These are phyloP conservation scores for Smittium culicis DNA, from an alignment of 371 early-diverging fungal genomes.

Conservation along the genomic window DNA sequence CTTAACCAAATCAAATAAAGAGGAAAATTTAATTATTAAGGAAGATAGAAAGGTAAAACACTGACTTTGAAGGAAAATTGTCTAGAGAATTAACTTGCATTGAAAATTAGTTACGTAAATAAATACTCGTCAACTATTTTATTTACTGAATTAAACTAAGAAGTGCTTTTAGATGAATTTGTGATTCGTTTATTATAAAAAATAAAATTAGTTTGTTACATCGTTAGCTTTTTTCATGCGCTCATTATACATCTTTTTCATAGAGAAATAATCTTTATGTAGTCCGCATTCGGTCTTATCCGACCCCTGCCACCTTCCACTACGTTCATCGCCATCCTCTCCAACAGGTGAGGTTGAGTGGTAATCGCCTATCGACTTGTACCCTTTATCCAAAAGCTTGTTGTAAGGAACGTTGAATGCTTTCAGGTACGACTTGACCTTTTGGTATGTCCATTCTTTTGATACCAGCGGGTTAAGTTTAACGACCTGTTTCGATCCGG, in stretches of 20 bases:
- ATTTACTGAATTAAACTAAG: too few species aligned
- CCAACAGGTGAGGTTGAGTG: conserved; percentile 68
- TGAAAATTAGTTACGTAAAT: too few species aligned
- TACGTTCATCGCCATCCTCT: conserved; percentile 60
- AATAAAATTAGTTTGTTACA: neutral
- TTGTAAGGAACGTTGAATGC: conserved; percentile 86
- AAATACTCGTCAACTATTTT: too few species aligned
- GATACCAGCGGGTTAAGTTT: conserved; percentile 24
- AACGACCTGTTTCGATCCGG: neutral
- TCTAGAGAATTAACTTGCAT: too few species aligned
- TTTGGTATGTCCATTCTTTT: conserved; percentile 74
- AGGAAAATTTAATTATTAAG: too few species aligned
- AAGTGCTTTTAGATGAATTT: too few species aligned
- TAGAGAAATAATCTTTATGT: conserved; percentile 88
- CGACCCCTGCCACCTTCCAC: conserved; percentile 81
- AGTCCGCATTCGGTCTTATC: conserved; percentile 86
- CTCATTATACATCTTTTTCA: conserved; percentile 56
- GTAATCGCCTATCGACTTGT: conserved; percentile 84
- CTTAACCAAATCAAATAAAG: too few species aligned
- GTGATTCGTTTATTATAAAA: neutral
- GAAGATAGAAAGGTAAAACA: too few species aligned
- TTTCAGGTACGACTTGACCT: conserved; percentile 69
- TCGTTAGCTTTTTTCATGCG: conserved; percentile 13
- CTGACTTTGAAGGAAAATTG: too few species aligned
- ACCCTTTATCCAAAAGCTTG: conserved; percentile 71